Base-by-base conservation (phyloP, 352 stramenopile species). In the Globisporangium parvum region DNA sequence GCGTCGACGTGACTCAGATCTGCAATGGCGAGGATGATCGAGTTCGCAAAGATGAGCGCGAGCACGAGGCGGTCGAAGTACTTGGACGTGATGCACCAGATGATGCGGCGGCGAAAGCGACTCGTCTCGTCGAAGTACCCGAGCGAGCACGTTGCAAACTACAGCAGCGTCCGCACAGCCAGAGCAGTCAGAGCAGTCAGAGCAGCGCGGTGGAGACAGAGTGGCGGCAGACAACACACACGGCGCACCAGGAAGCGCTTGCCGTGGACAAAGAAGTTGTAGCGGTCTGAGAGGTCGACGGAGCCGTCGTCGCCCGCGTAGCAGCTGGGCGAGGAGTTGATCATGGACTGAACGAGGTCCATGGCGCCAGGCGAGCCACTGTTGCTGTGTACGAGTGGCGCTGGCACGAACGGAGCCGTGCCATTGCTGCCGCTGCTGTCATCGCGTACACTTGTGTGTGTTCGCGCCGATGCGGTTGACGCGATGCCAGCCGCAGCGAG, bases 31-130 rank as follows among this genome's bases (percentile, higher is more conserved):
- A 96, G 76, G 39, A 90, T 71, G 24, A 95, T 67, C 6, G 80
- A 91, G 63, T 93, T 94, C 41, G 85, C 69, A 12, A 87, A 55
- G 56, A 96, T 93, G 42, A 92, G 65, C 15, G 71, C 47, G 20
- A 96, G 67, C 47, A 93, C 87, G 41, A 93, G 60, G 6, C 64
- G 65, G 55, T 93, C 79, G 59, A 96, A 95, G 35, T 53, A 21
- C 20, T 62, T 65, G 6, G 66, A 88, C 20, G 73, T 84, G 24
- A 80, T 63, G 54, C 78, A 57, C 69, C 71, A 83, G 23, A 86
- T 70, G 18, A 86, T 53, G 3, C 47, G 52, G 12, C 62, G 75
- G 2, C 73, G 73, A 33, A 83, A 72, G 2, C 35, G 47, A 47
- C 56, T 84, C 26, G 71, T 64, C 47, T 86, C 73, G 51, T 77